A percentile compares a stretch with the other conserved stretches of the same genome.
Evolutionary conservation across 192 early-diverging fungal species (phyloP).

Genomic region (Linnemannia schmuckeri): DNA sequence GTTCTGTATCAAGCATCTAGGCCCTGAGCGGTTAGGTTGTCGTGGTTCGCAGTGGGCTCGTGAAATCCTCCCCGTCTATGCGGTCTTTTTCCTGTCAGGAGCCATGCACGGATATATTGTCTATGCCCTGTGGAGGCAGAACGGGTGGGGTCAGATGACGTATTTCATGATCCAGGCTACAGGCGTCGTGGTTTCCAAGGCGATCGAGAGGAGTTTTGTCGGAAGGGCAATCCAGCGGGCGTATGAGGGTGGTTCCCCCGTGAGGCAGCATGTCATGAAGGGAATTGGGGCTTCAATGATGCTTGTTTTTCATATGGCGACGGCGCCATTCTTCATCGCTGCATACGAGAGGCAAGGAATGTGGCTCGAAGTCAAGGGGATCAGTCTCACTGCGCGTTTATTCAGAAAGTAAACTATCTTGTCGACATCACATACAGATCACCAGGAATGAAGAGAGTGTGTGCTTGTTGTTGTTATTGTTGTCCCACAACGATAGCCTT

Average conservation of each 20-base stretch:
- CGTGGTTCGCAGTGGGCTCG: not conserved
- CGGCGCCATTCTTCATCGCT: conserved; percentile 32
- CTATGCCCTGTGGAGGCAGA: conserved; percentile 31
- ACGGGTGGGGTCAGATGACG: conserved; percentile 26
- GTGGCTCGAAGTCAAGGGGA: conserved; percentile 29
- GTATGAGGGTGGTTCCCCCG: not conserved
- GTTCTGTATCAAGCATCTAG: not conserved
- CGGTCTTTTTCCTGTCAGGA: conserved; percentile 37
- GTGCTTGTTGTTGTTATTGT: no score
- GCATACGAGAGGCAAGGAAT: conserved; percentile 28
- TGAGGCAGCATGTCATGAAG: not conserved
- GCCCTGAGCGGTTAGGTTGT: conserved; percentile 15
- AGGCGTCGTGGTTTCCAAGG: conserved; percentile 29
- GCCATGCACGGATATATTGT: conserved; percentile 36
- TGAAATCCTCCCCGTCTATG: conserved; percentile 18
- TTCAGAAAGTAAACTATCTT: not conserved
- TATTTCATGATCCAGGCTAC: conserved; percentile 41
- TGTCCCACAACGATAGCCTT: no score
- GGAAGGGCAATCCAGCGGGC: not conserved
- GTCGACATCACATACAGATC: no score
- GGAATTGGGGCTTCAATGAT: conserved; percentile 14
- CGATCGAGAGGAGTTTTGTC: conserved; percentile 3
- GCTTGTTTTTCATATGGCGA: conserved; percentile 8
- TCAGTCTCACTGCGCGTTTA: not conserved
- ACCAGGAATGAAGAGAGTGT: no score